A percentile compares a stretch with the other conserved stretches of the same genome.
These are phyloP conservation scores for Lepiota venenata DNA, from an alignment of 768 basidiomycete species.

Conservation along the genomic window DNA sequence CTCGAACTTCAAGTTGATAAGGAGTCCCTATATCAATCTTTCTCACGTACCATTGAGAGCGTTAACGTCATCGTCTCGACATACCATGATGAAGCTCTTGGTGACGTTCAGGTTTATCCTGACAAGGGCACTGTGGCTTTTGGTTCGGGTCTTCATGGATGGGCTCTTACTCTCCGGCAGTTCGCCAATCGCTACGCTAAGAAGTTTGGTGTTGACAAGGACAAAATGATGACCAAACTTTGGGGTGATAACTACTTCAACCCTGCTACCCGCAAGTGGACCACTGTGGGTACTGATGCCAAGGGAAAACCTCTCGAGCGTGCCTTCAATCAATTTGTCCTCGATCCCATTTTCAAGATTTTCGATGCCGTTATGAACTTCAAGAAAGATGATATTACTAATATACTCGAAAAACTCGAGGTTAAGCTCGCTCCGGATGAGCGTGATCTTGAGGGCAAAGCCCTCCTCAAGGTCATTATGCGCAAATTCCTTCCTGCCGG, in stretches of 20 bases:
- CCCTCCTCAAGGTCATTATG: conserved; percentile 96
- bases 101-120: conserved; percentile 98
- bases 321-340: conserved; percentile 97
- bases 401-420: conserved; percentile 96
- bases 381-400: conserved; percentile 84
- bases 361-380: conserved; percentile 99
- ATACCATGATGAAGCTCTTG: conserved; percentile 90
- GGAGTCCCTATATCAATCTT: conserved; percentile 96
- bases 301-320: conserved; percentile 94
- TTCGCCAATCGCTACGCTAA: conserved; percentile 94
- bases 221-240: conserved; percentile 95
- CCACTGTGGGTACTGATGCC: conserved; percentile 67
- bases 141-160: conserved; percentile 98
- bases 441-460: conserved; percentile 92
- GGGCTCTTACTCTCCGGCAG: conserved; percentile 98
- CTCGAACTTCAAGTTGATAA: conserved; percentile 97
- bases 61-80: conserved; percentile 99
- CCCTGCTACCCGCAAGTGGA: conserved; percentile 95
- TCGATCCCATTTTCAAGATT: conserved; percentile 98
- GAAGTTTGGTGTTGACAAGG: conserved; percentile 98
- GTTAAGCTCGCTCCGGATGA: conserved; percentile 85
- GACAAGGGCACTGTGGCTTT: conserved; percentile 98
- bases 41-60: conserved; percentile 94
- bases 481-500: conserved; percentile 99
- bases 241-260: conserved; percentile 99